phyloP scores from a whole-genome alignment of 2,329 filamentous ascomycete genomes.

The Clarireedia sp. region DNA sequence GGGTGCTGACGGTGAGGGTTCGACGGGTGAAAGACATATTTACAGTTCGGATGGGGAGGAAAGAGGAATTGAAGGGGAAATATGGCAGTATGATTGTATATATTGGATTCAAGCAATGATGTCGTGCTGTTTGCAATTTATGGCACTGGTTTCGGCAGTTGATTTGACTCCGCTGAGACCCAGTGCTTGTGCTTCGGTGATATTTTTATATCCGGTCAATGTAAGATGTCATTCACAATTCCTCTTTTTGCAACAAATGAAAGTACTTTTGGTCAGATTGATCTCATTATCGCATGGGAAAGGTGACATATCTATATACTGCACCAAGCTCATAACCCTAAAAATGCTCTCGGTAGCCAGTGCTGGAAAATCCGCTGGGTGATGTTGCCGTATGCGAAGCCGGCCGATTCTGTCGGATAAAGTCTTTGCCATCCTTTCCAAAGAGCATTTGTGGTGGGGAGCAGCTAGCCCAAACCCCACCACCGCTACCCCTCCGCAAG shows the following conservation, averaged over 20 bases:
- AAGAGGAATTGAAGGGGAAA: neutral
- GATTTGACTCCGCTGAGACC: neutral
- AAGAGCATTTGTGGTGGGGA: neutral
- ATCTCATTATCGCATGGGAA: no score
- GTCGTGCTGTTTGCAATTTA: neutral
- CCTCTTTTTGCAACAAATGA: no score
- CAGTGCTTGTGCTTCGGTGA: neutral
- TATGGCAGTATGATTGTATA: neutral
- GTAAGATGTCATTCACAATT: neutral
- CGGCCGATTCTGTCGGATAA: conserved; percentile 5
- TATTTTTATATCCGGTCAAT: conserved; percentile 1
- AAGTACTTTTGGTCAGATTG: no score
- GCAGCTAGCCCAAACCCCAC: no score
- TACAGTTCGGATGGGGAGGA: neutral
- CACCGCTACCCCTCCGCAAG: no score
- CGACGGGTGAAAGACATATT: conserved; percentile 7
- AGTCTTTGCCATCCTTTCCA: conserved; percentile 4
- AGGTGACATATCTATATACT: neutral
- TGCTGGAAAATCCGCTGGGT: no score
- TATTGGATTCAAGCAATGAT: neutral
- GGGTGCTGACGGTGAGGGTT: neutral
- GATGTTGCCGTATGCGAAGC: neutral
- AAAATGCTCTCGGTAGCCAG: no score
- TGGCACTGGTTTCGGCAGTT: neutral
- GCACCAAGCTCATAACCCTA: neutral